phyloP scores from a whole-genome alignment of 1,139 yeast species.

The Protomyces inundatus region DNA sequence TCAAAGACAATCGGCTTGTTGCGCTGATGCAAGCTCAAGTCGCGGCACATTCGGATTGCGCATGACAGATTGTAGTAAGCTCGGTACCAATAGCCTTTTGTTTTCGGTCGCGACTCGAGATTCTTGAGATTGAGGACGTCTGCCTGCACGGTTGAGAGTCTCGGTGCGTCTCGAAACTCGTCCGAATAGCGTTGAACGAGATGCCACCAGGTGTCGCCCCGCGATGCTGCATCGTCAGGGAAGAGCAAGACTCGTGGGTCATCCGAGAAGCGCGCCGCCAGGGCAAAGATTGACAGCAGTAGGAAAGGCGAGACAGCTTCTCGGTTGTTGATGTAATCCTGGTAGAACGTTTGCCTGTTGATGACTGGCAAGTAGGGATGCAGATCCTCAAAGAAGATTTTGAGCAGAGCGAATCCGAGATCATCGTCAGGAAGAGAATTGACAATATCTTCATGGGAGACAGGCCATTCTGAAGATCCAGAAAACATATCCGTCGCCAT shows the following conservation, averaged over 20 bases:
- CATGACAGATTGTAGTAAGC: slow-evolving; percentile 6
- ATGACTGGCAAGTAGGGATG: slow-evolving; percentile 23
- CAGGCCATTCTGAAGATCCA: slow-evolving; percentile 2
- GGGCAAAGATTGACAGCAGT: slow-evolving; percentile 9
- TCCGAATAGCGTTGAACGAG: neutral
- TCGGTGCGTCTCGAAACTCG: slow-evolving; percentile 16
- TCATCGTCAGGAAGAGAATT: slow-evolving; percentile 10
- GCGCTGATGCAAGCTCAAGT: slow-evolving; percentile 11
- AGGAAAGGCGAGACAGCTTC: slow-evolving; percentile 5
- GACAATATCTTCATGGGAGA: slow-evolving; percentile 10
- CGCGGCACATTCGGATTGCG: slow-evolving; percentile 15
- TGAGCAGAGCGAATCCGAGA: slow-evolving; percentile 10
- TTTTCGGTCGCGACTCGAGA: slow-evolving; percentile 16
- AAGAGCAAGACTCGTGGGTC: slow-evolving; percentile 1
- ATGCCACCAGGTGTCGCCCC: slow-evolving; percentile 15
- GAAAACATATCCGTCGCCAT: neutral
- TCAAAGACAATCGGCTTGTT: slow-evolving; percentile 1
- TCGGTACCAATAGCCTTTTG: slow-evolving; percentile 15
- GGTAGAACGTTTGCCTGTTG: slow-evolving; percentile 3
- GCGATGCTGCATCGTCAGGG: slow-evolving; percentile 2
- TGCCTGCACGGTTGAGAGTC: slow-evolving; percentile 21
- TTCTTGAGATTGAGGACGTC: slow-evolving; percentile 17
- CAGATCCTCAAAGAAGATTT: slow-evolving; percentile 9
- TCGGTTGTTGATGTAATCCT: slow-evolving; percentile 1
- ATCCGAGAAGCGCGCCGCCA: slow-evolving; percentile 18